phyloP scores from a whole-genome alignment of 106 monocot genomes.

The Phalaenopsis aphrodite region DNA sequence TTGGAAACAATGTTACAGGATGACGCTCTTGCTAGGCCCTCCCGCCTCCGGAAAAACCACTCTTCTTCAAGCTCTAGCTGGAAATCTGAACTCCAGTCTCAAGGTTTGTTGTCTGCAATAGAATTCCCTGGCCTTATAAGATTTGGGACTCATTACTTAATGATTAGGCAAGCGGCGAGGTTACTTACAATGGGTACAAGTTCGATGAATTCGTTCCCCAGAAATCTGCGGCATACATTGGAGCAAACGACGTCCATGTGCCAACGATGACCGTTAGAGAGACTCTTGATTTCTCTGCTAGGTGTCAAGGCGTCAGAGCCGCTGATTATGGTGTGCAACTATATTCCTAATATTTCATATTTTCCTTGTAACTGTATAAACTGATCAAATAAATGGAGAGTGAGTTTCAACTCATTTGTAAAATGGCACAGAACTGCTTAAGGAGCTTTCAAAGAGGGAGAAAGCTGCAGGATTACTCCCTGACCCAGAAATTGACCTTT shows the following conservation, averaged over 20 bases:
- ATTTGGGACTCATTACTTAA: too few species aligned
- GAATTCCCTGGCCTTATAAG: too few species aligned
- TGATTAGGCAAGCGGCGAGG: constrained; percentile 17
- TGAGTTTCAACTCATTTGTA: too few species aligned
- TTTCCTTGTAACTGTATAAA: constrained; percentile 31
- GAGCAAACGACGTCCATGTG: constrained; percentile 72
- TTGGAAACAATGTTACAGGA: neutral
- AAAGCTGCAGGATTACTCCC: constrained; percentile 69
- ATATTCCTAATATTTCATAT: too few species aligned
- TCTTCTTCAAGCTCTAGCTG: constrained; percentile 17
- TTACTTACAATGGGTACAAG: constrained; percentile 77
- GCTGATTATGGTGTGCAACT: neutral
- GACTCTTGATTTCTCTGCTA: constrained; percentile 71
- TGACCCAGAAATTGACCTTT: constrained; percentile 76
- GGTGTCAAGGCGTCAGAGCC: constrained; percentile 59
- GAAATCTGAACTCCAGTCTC: constrained; percentile 8
- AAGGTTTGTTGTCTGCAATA: constrained; percentile 21
- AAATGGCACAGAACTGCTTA: neutral
- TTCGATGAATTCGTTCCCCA: constrained; percentile 62
- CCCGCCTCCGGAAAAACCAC: constrained; percentile 23
- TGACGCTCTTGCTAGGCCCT: constrained; percentile 20
- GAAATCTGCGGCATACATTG: constrained; percentile 77
- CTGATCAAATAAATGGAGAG: too few species aligned
- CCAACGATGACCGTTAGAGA: constrained; percentile 87
- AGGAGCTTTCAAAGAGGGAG: constrained; percentile 65